A percentile compares a stretch with the other conserved stretches of the same genome.
Evolutionary conservation across 2,329 filamentous ascomycete species (phyloP).

Genomic region (Diaporthe longicolla): DNA sequence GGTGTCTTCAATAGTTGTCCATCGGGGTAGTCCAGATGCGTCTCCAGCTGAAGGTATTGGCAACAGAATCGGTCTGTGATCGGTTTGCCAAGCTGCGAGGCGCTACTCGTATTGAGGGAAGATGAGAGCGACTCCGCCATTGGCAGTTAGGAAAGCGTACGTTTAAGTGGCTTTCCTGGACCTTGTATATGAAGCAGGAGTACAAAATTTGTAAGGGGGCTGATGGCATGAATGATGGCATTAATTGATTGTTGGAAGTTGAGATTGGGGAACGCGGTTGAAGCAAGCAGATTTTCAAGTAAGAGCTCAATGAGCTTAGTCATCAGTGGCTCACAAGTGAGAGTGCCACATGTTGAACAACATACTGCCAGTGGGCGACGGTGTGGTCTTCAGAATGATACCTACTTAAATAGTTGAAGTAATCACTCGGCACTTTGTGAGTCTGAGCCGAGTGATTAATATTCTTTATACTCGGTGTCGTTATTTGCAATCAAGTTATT

Average conservation of each 20-base stretch:
- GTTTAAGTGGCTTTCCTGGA: too few species aligned
- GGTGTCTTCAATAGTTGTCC: conserved; percentile 69
- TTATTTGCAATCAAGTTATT: too few species aligned
- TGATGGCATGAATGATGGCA: neutral
- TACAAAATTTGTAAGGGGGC: neutral
- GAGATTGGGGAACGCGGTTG: neutral
- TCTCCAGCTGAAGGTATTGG: conserved; percentile 85
- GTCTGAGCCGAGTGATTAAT: too few species aligned
- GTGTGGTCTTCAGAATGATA: too few species aligned
- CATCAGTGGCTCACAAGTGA: neutral
- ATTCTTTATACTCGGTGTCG: too few species aligned
- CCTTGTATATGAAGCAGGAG: too few species aligned
- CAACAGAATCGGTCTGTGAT: conserved; percentile 68
- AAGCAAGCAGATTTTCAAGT: conserved; percentile 18
- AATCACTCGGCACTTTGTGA: too few species aligned
- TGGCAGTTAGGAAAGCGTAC: neutral
- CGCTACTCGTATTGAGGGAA: neutral
- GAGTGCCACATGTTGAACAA: neutral
- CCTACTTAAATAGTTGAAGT: too few species aligned
- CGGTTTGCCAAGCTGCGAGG: conserved; percentile 38
- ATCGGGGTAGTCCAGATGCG: conserved; percentile 74
- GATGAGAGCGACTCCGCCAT: neutral
- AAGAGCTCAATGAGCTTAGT: conserved; percentile 16
- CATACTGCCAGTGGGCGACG: neutral
- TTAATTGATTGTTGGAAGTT: neutral